Evolutionary conservation across 2,329 filamentous ascomycete genomes (phyloP).

Genomic region (Teratosphaeria destructans): DNA sequence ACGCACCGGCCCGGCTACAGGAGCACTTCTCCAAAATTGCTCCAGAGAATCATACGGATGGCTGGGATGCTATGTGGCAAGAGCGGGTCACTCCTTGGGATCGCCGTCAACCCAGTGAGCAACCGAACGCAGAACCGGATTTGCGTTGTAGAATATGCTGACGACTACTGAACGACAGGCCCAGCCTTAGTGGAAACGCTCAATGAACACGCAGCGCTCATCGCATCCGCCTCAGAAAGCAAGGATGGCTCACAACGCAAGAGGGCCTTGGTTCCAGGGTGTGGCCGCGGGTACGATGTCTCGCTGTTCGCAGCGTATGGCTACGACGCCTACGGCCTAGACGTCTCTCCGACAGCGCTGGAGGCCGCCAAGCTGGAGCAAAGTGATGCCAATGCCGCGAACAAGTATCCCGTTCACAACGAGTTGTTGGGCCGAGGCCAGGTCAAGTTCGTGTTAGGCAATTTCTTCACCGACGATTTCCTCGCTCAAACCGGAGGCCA

Average conservation of each 20-base stretch:
- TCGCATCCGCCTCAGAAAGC: constrained; percentile 12
- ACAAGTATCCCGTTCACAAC: constrained; percentile 32
- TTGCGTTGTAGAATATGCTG: neutral
- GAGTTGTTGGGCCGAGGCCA: constrained; percentile 38
- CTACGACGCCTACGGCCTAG: constrained; percentile 67
- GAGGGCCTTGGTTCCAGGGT: constrained; percentile 66
- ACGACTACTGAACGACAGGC: constrained; percentile 21
- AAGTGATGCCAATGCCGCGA: constrained; percentile 22
- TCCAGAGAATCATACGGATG: neutral
- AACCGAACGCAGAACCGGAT: neutral
- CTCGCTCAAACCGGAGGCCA: constrained; percentile 29
- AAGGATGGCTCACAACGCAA: constrained; percentile 26
- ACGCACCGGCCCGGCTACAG: neutral
- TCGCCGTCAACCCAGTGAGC: neutral
- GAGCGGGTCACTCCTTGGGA: constrained; percentile 49
- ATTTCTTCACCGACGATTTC: constrained; percentile 59
- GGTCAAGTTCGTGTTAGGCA: constrained; percentile 48
- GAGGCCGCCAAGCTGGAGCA: constrained; percentile 33
- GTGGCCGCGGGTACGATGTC: constrained; percentile 73
- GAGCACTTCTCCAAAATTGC: neutral
- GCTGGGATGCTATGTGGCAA: constrained; percentile 48
- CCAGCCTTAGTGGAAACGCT: constrained; percentile 49
- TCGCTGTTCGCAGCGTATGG: constrained; percentile 63
- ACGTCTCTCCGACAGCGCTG: constrained; percentile 47
- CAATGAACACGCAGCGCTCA: constrained; percentile 14